phyloP scores from a whole-genome alignment of 768 basidiomycete genomes.

The Amanita exitialis region DNA sequence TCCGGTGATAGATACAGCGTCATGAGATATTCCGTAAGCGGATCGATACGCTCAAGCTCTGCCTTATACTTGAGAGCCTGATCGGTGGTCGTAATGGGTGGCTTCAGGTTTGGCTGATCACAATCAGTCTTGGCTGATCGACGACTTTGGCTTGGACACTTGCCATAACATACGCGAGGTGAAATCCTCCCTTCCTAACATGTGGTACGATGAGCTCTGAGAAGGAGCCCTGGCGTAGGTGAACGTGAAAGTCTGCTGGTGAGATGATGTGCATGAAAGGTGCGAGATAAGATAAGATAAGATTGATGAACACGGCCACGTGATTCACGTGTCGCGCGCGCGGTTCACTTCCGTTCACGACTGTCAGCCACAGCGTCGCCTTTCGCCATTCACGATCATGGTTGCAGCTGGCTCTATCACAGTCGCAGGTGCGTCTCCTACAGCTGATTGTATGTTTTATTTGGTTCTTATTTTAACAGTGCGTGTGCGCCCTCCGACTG shows the following conservation, averaged over 20 bases:
- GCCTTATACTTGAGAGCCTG: constrained; percentile 76
- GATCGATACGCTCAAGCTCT: constrained; percentile 64
- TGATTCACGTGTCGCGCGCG: constrained; percentile 28
- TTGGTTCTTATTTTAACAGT: constrained; percentile 34
- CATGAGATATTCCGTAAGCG: constrained; percentile 83
- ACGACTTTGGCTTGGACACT: constrained; percentile 7
- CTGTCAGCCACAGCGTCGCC: constrained; percentile 8
- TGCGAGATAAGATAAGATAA: constrained; percentile 19
- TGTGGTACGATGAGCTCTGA: constrained; percentile 82
- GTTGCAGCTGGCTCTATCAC: constrained; percentile 82
- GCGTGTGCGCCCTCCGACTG: constrained; percentile 81
- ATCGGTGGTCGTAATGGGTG: constrained; percentile 77
- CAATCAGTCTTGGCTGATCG: constrained; percentile 9
- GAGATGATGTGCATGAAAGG: constrained; percentile 26
- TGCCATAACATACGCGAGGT: constrained; percentile 95
- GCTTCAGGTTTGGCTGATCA: constrained; percentile 79
- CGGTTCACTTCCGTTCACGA: constrained; percentile 21
- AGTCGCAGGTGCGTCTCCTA: constrained; percentile 54
- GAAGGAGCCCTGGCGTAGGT: constrained; percentile 82
- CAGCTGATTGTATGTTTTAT: constrained; percentile 9
- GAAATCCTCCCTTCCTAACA: constrained; percentile 82
- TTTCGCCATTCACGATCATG: constrained; percentile 30
- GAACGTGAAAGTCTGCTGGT: constrained; percentile 71
- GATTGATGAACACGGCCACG: constrained; percentile 21
- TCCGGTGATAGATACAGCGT: constrained; percentile 91